Evolutionary conservation across 345 rosid genomes (phyloP).

Genomic region (Microcos paniculata): DNA sequence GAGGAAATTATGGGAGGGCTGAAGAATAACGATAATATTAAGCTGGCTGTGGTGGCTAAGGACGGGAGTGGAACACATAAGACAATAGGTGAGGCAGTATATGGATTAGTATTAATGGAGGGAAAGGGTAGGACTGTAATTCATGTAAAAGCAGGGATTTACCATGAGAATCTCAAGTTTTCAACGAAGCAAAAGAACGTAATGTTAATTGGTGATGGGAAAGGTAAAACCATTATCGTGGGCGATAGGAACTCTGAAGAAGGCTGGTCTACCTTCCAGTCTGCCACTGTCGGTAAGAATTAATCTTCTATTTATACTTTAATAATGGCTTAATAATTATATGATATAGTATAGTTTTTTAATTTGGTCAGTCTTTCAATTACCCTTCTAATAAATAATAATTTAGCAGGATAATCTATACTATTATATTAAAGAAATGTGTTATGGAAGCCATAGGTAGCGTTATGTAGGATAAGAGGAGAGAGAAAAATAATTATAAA

Average conservation of each 20-base stretch:
- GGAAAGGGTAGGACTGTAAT: conserved; percentile 21
- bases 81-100: no score
- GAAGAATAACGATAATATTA: no score
- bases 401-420: no score
- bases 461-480: no score
- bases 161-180: conserved; percentile 43
- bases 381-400: conserved; percentile 23
- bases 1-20: no score
- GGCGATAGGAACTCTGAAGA: conserved; percentile 36
- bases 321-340: not conserved
- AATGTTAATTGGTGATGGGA: conserved; percentile 62
- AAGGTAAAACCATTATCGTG: conserved; percentile 44
- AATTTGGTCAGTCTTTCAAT: not conserved
- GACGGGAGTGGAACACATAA: no score
- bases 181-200: conserved; percentile 50
- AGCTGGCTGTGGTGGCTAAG: no score
- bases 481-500: no score
- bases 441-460: no score
- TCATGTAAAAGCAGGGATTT: conserved; percentile 53
- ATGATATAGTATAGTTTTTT: not conserved
- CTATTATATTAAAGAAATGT: no score
- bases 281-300: conserved; percentile 53
- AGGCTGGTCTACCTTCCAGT: conserved; percentile 44
- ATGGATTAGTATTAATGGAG: no score
- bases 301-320: not conserved